These are phyloP conservation scores for Alternaria brassicae DNA, from an alignment of 2,329 filamentous ascomycete species.

Conservation along the genomic window DNA sequence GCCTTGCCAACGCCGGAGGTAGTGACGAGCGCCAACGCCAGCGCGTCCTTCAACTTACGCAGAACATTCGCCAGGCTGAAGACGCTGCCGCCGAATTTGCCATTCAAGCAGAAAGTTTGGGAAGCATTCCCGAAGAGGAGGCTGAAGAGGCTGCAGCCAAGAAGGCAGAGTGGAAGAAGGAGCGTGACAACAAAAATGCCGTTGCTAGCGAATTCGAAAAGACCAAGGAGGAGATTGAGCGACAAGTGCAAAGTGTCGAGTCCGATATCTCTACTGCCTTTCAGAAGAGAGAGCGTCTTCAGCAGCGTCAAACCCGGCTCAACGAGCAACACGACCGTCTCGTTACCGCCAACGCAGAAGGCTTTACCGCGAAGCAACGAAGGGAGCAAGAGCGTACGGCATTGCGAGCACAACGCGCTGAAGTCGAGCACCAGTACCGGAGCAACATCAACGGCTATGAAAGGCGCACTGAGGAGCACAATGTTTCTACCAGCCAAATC, in stretches of 20 bases:
- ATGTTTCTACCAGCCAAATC: conserved; percentile 47
- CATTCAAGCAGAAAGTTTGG: conserved; percentile 68
- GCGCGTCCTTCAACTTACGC: conserved; percentile 76
- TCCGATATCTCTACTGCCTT: conserved; percentile 69
- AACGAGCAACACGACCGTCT: conserved; percentile 76
- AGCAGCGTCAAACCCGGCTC: conserved; percentile 73
- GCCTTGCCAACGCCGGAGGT: conserved; percentile 71
- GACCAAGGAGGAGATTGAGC: conserved; percentile 68
- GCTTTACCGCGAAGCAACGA: conserved; percentile 66
- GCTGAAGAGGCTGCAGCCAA: conserved; percentile 63
- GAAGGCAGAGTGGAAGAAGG: conserved; percentile 65
- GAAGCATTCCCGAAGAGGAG: conserved; percentile 69
- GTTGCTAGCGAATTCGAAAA: conserved; percentile 65
- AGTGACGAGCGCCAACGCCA: conserved; percentile 78
- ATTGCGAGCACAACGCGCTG: conserved; percentile 43
- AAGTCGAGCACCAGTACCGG: conserved; percentile 49
- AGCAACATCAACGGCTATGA: conserved; percentile 50
- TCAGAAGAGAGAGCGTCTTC: conserved; percentile 75
- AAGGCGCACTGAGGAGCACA: conserved; percentile 49
- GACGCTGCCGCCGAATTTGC: conserved; percentile 66
- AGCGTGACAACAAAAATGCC: conserved; percentile 59
- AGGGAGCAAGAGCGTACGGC: conserved; percentile 51
- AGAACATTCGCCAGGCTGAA: conserved; percentile 74
- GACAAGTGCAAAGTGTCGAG: conserved; percentile 67
- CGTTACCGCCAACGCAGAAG: conserved; percentile 70